phyloP scores from a whole-genome alignment of 495 filamentous ascomycete genomes.

The Xylaria cubensis region DNA sequence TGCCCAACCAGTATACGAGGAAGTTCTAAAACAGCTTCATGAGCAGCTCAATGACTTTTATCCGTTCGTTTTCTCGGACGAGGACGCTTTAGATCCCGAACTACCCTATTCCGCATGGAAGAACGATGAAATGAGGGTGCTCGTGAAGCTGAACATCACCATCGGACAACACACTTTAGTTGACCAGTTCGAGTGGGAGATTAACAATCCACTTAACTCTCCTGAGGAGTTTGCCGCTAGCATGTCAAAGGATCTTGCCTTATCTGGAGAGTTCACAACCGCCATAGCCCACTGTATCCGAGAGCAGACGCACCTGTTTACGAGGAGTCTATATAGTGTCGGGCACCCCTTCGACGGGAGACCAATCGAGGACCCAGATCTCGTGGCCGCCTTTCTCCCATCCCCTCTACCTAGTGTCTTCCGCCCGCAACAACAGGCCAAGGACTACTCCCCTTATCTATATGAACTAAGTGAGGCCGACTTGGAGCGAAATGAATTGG shows the following conservation, averaged over 20 bases:
- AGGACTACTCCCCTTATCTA: slow-evolving; percentile 90
- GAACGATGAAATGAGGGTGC: slow-evolving; percentile 97
- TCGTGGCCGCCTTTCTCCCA: slow-evolving; percentile 82
- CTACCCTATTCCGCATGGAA: slow-evolving; percentile 94
- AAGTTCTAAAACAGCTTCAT: slow-evolving; percentile 78
- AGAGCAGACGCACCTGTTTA: slow-evolving; percentile 93
- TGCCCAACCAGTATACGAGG: slow-evolving; percentile 74
- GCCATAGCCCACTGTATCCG: slow-evolving; percentile 97
- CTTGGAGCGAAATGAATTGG: slow-evolving; percentile 87
- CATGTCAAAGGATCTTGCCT: slow-evolving; percentile 88
- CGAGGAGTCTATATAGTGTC: slow-evolving; percentile 88
- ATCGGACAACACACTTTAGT: slow-evolving; percentile 94
- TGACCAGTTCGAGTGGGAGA: slow-evolving; percentile 99
- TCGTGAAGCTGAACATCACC: slow-evolving; percentile 95
- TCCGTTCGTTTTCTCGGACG: slow-evolving; percentile 85
- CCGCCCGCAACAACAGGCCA: slow-evolving; percentile 85
- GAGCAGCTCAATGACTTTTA: slow-evolving; percentile 94
- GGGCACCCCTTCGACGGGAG: slow-evolving; percentile 95
- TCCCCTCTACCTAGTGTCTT: slow-evolving; percentile 84
- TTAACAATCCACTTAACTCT: slow-evolving; percentile 91
- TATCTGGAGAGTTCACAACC: slow-evolving; percentile 95
- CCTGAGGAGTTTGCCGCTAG: slow-evolving; percentile 91
- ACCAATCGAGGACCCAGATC: slow-evolving; percentile 88
- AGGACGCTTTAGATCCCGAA: slow-evolving; percentile 88
- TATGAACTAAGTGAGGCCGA: slow-evolving; percentile 94